Evolutionary conservation across 495 filamentous ascomycete species (phyloP).

Genomic region (Cryomyces antarcticus): DNA sequence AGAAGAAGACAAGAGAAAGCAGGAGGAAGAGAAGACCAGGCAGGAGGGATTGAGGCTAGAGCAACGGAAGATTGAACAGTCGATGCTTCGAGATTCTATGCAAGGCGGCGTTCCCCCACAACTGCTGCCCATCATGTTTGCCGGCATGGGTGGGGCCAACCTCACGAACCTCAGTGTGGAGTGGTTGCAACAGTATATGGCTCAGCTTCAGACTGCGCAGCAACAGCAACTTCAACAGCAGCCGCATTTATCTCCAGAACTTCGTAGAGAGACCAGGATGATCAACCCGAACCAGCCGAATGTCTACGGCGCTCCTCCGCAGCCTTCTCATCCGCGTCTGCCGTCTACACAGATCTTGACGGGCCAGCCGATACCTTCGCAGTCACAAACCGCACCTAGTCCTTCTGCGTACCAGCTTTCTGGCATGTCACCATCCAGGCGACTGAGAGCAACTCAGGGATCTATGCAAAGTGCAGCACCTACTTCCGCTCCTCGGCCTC

Average conservation of each 20-base stretch:
- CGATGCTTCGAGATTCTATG: slow-evolving; percentile 66
- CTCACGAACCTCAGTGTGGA: slow-evolving; percentile 40
- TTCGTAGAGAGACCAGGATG: slow-evolving; percentile 25
- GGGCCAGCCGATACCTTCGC: too few relatives aligned
- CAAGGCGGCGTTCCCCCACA: slow-evolving; percentile 64
- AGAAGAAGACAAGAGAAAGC: slow-evolving; percentile 66
- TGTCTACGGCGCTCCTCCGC: slow-evolving; percentile 8
- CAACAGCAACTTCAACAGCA: slow-evolving; percentile 31
- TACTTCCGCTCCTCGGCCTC: slow-evolving; percentile 12
- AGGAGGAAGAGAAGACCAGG: slow-evolving; percentile 75
- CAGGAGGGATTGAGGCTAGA: slow-evolving; percentile 63
- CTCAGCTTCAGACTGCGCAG: slow-evolving; percentile 22
- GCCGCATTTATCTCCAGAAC: slow-evolving; percentile 24
- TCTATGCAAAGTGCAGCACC: slow-evolving; percentile 13
- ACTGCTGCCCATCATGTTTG: slow-evolving; percentile 78
- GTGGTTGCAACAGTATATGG: slow-evolving; percentile 49
- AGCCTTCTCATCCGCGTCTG: slow-evolving; percentile 11
- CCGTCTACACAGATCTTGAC: slow-evolving; percentile 1
- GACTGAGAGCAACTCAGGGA: slow-evolving; percentile 17
- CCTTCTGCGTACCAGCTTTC: slow-evolving; percentile 7
- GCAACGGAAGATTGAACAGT: slow-evolving; percentile 63
- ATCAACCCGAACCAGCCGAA: slow-evolving; percentile 14
- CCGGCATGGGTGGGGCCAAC: slow-evolving; percentile 53
- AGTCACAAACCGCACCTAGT: slow-evolving; percentile 1
- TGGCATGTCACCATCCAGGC: slow-evolving; percentile 9